These are phyloP conservation scores for Sporothrix humicola DNA, from an alignment of 2,329 filamentous ascomycete genomes.

Conservation along the genomic window DNA sequence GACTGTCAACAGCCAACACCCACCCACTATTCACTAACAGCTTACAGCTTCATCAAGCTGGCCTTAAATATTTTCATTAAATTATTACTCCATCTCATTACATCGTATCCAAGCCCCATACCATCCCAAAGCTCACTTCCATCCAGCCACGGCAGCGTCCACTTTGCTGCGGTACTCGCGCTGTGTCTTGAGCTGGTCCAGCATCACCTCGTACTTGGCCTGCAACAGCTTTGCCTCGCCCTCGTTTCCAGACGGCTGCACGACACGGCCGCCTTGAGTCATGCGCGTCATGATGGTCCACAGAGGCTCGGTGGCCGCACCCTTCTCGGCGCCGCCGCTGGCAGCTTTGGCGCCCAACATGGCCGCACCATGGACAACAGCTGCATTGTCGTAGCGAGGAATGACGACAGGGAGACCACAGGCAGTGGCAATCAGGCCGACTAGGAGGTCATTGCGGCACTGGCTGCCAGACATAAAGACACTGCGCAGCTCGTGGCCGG, in stretches of 20 bases:
- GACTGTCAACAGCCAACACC: not conserved
- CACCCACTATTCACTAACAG: not conserved
- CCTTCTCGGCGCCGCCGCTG: conserved; percentile 75
- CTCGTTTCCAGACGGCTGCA: conserved; percentile 73
- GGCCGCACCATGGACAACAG: conserved; percentile 95
- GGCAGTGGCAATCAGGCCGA: conserved; percentile 87
- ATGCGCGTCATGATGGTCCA: conserved; percentile 98
- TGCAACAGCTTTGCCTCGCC: conserved; percentile 79
- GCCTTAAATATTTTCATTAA: not conserved
- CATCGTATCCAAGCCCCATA: conserved; percentile 8
- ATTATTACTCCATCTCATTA: conserved; percentile 14
- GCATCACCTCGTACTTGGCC: conserved; percentile 93
- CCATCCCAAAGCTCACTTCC: conserved; percentile 35
- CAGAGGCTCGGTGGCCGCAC: conserved; percentile 76
- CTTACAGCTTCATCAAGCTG: not conserved
- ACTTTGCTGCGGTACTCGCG: conserved; percentile 79
- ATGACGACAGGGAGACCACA: conserved; percentile 94
- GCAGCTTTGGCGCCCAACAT: conserved; percentile 99
- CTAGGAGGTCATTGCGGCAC: conserved; percentile 92
- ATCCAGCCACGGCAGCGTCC: conserved; percentile 63
- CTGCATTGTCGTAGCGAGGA: conserved; percentile 90
- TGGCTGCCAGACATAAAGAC: conserved; percentile 99
- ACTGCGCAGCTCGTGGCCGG: conserved; percentile 84
- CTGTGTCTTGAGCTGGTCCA: conserved; percentile 89
- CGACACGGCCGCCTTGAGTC: conserved; percentile 88